These are phyloP conservation scores for Thozetella sp. DNA, from an alignment of 495 filamentous ascomycete species.

Conservation along the genomic window DNA sequence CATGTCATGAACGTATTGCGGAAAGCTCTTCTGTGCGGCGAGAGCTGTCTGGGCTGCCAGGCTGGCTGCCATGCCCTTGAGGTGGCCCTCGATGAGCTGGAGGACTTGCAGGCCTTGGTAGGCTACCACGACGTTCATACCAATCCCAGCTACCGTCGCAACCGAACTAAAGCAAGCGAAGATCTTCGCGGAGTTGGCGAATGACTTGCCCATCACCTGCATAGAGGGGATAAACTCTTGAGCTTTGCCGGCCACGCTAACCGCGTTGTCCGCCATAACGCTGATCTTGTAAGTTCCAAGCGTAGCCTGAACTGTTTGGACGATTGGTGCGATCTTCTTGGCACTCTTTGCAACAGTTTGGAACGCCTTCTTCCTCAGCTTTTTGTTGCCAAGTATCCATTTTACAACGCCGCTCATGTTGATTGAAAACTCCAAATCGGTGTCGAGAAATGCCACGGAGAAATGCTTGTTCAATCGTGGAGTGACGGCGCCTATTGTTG, in stretches of 20 bases:
- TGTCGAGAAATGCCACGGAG: no score
- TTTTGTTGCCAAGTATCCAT: no score
- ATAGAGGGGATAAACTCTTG: slow-evolving; percentile 17
- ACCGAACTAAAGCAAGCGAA: slow-evolving; percentile 13
- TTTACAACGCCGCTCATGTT: no score
- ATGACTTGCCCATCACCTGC: slow-evolving; percentile 20
- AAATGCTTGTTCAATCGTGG: no score
- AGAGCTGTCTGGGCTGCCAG: slow-evolving; percentile 18
- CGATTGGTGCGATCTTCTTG: no score
- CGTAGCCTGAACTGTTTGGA: no score
- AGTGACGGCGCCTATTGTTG: no score
- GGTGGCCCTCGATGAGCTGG: slow-evolving; percentile 55
- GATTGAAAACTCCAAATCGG: no score
- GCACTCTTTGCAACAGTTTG: no score
- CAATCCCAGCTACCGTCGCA: slow-evolving; percentile 14
- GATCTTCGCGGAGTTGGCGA: slow-evolving; percentile 12
- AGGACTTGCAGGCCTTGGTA: slow-evolving; percentile 61
- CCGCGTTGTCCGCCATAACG: no score
- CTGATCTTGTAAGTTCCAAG: no score
- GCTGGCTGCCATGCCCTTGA: slow-evolving; percentile 29
- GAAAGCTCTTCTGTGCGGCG: slow-evolving; percentile 14
- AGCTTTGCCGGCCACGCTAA: slow-evolving; percentile 4
- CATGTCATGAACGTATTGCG: slow-evolving; percentile 21
- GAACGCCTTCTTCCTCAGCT: no score
- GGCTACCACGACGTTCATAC: slow-evolving; percentile 34